Percentiles rank a stretch among this genome's conserved stretches.
phyloP scores from a whole-genome alignment of 2,329 filamentous ascomycete species.

The Alternaria arbusti region DNA sequence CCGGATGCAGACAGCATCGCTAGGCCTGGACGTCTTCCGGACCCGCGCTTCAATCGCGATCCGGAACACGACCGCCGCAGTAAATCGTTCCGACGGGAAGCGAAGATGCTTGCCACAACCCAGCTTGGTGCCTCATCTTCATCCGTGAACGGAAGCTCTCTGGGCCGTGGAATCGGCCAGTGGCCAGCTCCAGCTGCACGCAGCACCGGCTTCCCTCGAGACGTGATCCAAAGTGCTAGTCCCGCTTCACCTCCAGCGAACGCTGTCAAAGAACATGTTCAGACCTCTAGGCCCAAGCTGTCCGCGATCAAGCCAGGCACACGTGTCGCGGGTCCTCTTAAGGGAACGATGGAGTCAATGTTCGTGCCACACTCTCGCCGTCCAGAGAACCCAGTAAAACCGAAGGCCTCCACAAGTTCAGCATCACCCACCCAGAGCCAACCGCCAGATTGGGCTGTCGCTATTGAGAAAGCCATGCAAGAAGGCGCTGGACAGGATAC shows the following conservation, averaged over 20 bases:
- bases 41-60: constrained; percentile 12
- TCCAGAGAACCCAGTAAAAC: not conserved
- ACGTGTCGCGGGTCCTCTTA: not conserved
- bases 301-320: not conserved
- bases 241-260: not conserved
- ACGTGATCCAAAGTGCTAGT: not conserved
- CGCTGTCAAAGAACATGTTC: not conserved
- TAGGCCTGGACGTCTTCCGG: not conserved
- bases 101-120: not conserved
- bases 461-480: constrained; percentile 2
- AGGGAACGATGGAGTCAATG: not conserved
- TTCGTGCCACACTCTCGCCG: not conserved
- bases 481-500: not conserved
- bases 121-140: not conserved
- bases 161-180: not conserved
- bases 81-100: not conserved
- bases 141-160: not conserved
- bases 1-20: constrained; percentile 14
- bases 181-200: constrained; percentile 4
- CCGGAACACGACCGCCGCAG: not conserved
- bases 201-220: not conserved
- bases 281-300: not conserved
- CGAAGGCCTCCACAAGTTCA: not conserved
- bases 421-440: not conserved
- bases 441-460: not conserved